Evolutionary conservation across 2,329 filamentous ascomycete genomes (phyloP), one percentile per base, ranked within the genome.

Genomic region (Venturiaceae sp.): DNA sequence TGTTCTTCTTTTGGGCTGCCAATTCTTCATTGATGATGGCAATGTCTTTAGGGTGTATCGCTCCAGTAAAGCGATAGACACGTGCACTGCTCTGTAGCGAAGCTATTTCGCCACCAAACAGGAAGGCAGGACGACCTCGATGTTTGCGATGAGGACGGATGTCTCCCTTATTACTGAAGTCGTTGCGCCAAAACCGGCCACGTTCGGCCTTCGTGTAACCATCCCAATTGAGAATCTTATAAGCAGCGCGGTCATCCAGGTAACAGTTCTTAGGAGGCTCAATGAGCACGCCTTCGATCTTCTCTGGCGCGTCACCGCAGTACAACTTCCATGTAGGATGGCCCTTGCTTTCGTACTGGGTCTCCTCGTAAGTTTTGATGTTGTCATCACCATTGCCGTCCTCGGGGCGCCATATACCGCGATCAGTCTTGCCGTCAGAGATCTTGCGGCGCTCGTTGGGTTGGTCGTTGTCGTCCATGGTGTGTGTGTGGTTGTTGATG

Each of bases 291-390:
- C 63, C 64, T 28, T 60, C 61, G 34, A 73, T 65, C 2, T 63
- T 60, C 11, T 66, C 64, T 3, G 60, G 34, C 1, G 69, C 62
- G 28, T 70, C 64, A 5, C 63, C 67, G 57, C 66, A 68, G 62
- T 71, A 75, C 7, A 76, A 52, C 34, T 72, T 73, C 71, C 72
- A 75, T 6, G 71, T 70, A 2, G 66, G 67, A 55, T 70, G 67
- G n/a, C 66, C 67, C n/a, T 30, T 54, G 37, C 53, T 54, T 28
- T 57, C 58, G 28, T 56, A 59, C 26, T 66, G 60, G 19, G 44
- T 23, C 62, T 61, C 30, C 26, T 69, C 66, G 44, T 67, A 61
- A 41, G 69, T 62, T 32, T 70, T 64, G 37, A 62, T 61, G 41
- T 60, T 57, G 16, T 64, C 58, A n/a, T 71, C 63, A 44, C 70